Conservation (phyloP, 352 stramenopile genomes). For the Phytophthora hybrid region DNA sequence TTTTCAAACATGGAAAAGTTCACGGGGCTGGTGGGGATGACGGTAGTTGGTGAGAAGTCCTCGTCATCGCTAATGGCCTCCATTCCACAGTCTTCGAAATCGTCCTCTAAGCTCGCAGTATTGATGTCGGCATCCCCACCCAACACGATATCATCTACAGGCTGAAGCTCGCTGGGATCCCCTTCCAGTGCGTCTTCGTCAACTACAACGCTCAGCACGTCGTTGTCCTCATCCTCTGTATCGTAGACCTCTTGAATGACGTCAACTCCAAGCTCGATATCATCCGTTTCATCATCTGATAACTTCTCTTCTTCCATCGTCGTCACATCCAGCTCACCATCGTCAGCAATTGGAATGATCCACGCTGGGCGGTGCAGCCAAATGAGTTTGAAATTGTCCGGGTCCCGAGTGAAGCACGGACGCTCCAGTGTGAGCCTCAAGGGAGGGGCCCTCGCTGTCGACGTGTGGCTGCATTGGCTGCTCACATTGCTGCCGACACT, state of each 20-base stretch:
- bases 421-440: conserved; percentile 22
- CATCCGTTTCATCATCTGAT: not conserved
- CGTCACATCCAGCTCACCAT: not conserved
- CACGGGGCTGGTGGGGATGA: not conserved
- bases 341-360: not conserved
- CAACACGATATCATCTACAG: not conserved
- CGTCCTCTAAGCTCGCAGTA: not conserved
- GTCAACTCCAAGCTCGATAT: not conserved
- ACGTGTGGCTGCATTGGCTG: conserved; percentile 11
- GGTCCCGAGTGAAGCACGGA: conserved; percentile 27
- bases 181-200: not conserved
- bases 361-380: conserved; percentile 22
- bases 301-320: not conserved
- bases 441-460: conserved; percentile 7
- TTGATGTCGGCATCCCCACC: not conserved
- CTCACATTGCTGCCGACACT: conserved; percentile 9
- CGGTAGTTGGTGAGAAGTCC: not conserved
- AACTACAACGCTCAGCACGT: not conserved
- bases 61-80: not conserved
- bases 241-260: not conserved
- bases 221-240: not conserved
- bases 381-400: conserved; percentile 31
- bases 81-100: not conserved
- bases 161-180: not conserved
- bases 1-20: not conserved